Evolutionary conservation across 345 rosid species (phyloP).

Genomic region (Trapa bicornis): DNA sequence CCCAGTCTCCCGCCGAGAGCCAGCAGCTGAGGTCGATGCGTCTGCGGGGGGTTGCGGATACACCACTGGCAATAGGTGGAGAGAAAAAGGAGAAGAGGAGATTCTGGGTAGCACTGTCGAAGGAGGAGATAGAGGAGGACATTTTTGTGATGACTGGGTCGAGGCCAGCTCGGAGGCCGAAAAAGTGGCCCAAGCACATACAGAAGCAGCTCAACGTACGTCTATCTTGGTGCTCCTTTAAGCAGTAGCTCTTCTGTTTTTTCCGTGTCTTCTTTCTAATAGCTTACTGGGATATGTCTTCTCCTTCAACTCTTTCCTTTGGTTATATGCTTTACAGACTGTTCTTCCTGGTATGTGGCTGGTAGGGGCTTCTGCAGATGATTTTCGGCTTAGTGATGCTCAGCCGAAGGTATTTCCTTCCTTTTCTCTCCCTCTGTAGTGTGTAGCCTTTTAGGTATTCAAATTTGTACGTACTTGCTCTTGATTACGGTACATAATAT

Average conservation of each 20-base stretch:
- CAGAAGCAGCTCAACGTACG: slow-evolving; percentile 73
- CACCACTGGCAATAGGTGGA: slow-evolving; percentile 7
- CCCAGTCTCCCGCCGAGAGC: slow-evolving; percentile 11
- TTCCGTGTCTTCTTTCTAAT: neutral
- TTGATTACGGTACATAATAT: neutral
- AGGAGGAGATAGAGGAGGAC: slow-evolving; percentile 93
- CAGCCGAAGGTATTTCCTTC: slow-evolving; percentile 45
- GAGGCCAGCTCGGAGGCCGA: slow-evolving; percentile 66
- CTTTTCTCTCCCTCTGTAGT: neutral
- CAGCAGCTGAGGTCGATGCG: slow-evolving; percentile 55
- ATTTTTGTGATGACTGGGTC: slow-evolving; percentile 75
- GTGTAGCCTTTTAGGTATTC: neutral
- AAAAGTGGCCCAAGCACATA: slow-evolving; percentile 54
- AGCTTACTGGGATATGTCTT: neutral
- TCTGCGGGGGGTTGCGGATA: slow-evolving; percentile 41
- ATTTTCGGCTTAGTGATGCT: slow-evolving; percentile 39
- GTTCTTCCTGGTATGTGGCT: slow-evolving; percentile 77
- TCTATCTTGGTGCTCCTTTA: neutral
- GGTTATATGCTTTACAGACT: slow-evolving; percentile 22
- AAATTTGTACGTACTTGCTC: neutral
- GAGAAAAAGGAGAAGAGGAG: slow-evolving; percentile 54
- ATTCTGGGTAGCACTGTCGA: slow-evolving; percentile 61
- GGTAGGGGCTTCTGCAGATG: slow-evolving; percentile 69
- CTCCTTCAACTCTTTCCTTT: neutral
- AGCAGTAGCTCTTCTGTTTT: slow-evolving; percentile 5